Evolutionary conservation across 371 early-diverging fungal species (phyloP), one percentile per base, ranked within the genome.

Genomic region (Mucor circinelloides): DNA sequence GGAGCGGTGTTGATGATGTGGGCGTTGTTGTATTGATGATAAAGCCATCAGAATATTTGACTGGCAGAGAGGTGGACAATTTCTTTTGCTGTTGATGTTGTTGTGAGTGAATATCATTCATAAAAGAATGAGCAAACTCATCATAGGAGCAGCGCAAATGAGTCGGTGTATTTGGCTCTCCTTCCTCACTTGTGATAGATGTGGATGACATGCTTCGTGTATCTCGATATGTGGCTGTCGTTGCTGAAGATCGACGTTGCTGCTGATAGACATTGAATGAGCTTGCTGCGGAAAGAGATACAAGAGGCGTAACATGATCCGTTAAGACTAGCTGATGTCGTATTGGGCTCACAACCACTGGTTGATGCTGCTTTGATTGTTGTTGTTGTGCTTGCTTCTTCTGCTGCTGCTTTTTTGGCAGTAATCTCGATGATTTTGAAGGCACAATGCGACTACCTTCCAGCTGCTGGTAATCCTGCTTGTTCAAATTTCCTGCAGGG

Each of bases 261-360:
- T 56, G 56, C 56, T 61, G 61, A 38, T 62, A 62, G 1, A 62
- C 42, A 42, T 27, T 31, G 5, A 46, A 46, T 9, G 64, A 54
- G 46, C 56, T 61, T 46, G 60, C 66, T 38, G 63, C 38, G n/a
- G 67, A 64, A 7, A 67, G 36, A 15, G 71, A 67, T 0, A 69
- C 40, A 0, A 73, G 50, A 10, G 67, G 73, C 9, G 67, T 58
- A 19, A 69, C 52, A 40, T 72, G 69, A 40, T 73, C 69, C 15
- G 58, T 55, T 40, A 66, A 59, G 5, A 69, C 73, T 30, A 73
- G 46, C n/a, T 69, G 62, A 50, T 66, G 67, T 58, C 58, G 58
- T 2, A 64, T 54, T 55, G 74, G 74, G 17, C 61, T 70, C 34
- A 66, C 69, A 55, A 60, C 13, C 8, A 57, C 30, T 7, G 63